A percentile compares a stretch with the other conserved stretches of the same genome.
Conservation (phyloP, 2,329 filamentous ascomycete genomes). For the Fusarium verticillioides region DNA sequence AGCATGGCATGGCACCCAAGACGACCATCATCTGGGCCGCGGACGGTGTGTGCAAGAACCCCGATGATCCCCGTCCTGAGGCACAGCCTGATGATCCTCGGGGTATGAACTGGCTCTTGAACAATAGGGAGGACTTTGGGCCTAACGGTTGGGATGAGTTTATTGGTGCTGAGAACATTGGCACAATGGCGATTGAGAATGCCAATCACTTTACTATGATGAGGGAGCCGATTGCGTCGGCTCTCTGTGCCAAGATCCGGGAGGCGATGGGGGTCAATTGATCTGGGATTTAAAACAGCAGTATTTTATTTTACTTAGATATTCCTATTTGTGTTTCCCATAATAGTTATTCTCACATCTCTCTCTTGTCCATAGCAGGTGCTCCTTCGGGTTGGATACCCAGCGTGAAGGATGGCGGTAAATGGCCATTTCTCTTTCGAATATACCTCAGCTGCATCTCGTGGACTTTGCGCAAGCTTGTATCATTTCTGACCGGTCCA, state of each 20-base stretch:
- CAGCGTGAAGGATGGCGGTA: fast-evolving
- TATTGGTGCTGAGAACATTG: background rate
- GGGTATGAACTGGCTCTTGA: background rate
- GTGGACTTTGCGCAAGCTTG: no score
- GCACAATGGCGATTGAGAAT: background rate
- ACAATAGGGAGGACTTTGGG: background rate
- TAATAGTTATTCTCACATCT: no score
- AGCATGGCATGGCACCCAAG: background rate
- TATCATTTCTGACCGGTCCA: no score
- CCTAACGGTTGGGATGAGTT: background rate
- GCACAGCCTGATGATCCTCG: background rate
- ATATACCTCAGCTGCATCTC: no score
- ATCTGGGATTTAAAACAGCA: fast-evolving
- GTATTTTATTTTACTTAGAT: no score
- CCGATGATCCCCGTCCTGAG: background rate
- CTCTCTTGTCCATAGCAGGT: no score
- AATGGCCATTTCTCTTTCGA: background rate
- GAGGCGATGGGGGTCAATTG: background rate
- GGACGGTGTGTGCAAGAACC: conserved; percentile 1
- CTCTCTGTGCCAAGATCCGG: background rate
- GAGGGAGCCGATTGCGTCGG: background rate
- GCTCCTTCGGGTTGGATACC: no score
- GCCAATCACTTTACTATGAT: conserved; percentile 1
- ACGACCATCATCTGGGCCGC: background rate
- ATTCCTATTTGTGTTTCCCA: no score